Evolutionary conservation across 78 protist genomes (phyloP).

Genomic region (Dictyostelium purpureum): DNA sequence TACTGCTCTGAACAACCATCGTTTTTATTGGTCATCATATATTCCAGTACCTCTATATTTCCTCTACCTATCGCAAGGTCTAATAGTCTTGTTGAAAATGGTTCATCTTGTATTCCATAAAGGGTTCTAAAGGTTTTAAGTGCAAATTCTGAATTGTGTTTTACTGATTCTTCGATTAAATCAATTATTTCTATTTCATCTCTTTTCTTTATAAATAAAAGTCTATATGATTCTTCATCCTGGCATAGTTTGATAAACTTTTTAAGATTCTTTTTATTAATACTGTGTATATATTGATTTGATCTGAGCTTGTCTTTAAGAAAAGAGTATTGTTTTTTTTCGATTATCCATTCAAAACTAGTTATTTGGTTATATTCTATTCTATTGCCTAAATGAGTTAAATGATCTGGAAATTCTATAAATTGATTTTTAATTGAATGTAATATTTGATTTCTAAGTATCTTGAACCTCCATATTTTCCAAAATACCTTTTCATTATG

Average conservation of each 20-base stretch:
- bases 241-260: background rate
- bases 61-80: constrained; percentile 1
- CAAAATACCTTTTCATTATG: background rate
- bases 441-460: background rate
- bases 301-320: background rate
- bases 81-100: background rate
- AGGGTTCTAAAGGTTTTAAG: background rate
- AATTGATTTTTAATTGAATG: background rate
- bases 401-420: background rate
- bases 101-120: background rate
- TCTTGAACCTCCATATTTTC: background rate
- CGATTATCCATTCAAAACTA: background rate
- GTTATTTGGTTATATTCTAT: background rate
- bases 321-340: background rate
- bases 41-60: background rate
- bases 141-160: background rate
- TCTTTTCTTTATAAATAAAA: background rate
- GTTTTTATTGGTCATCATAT: background rate
- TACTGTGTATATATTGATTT: background rate
- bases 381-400: constrained; percentile 2
- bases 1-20: background rate
- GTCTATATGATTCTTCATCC: background rate
- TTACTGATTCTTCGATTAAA: background rate
- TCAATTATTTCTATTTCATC: background rate
- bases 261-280: background rate